Percentiles rank a stretch among this genome's conserved stretches.
Evolutionary conservation across 805 yeast species (phyloP).

Genomic region (Candida vaughaniae): DNA sequence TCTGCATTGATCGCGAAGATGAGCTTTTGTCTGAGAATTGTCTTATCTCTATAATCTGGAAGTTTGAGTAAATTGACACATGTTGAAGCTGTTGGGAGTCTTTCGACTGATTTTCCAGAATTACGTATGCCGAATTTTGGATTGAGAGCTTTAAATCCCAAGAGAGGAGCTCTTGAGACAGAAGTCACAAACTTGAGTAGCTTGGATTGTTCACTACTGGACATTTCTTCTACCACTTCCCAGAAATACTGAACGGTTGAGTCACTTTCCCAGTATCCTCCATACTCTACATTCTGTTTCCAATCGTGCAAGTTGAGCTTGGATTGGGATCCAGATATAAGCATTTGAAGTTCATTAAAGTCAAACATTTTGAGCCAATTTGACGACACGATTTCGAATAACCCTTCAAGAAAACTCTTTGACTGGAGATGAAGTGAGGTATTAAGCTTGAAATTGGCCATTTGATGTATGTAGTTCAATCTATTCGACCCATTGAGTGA

Average conservation of each 20-base stretch:
- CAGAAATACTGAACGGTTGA: constrained; percentile 67
- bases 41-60: constrained; percentile 74
- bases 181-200: constrained; percentile 89
- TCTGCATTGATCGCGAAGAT: constrained; percentile 77
- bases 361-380: constrained; percentile 85
- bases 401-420: constrained; percentile 64
- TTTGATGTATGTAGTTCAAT: constrained; percentile 69
- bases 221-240: constrained; percentile 71
- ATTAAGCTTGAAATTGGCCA: constrained; percentile 80
- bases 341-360: constrained; percentile 75
- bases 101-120: constrained; percentile 51
- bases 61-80: constrained; percentile 85
- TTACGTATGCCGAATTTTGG: constrained; percentile 83
- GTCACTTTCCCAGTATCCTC: constrained; percentile 58
- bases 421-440: constrained; percentile 58
- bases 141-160: constrained; percentile 72
- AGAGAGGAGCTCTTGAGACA: constrained; percentile 85
- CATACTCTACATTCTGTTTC: constrained; percentile 57
- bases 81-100: constrained; percentile 90
- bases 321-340: constrained; percentile 76
- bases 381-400: constrained; percentile 64
- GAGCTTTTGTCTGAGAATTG: constrained; percentile 57
- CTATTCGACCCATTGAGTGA: constrained; percentile 62
- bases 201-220: constrained; percentile 57
- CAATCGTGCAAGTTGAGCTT: constrained; percentile 74